Base-by-base conservation (phyloP, 495 filamentous ascomycete genomes). In the Bombardia bombarda region DNA sequence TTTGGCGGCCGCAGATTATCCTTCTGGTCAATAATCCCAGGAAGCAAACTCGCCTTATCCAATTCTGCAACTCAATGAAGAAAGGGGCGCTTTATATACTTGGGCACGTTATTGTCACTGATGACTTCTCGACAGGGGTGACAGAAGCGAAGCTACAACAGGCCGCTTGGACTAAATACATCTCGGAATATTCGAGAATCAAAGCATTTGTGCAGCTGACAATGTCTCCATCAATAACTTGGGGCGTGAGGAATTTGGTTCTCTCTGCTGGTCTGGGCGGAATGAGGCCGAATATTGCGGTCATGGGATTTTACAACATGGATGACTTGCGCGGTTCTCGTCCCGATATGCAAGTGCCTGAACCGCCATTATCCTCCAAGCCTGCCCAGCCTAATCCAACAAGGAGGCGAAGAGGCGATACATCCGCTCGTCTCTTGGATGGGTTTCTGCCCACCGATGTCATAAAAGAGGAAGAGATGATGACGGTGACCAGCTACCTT, bases 21-120 rank as follows among this genome's bases (percentile, higher is more conserved):
- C 70, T 94, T 0, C 80, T 94, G 35, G 80, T 93, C 46, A 92
- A 87, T 56, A 82, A 89, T 46, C 79, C 89, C 8, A 74, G 88
- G 7, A 73, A 72, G 14, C 83, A 88, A 48, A 84, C 82, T 30
- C 83, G 82, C 31, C 74, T 94, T 44, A 87, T 94, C 6, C 86
- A 90, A 33, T 94, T 94, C 50, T 93, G 87, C 63, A 94, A 93
- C 57, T 86, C 86, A 0, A 63, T 94, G 56, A 94, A 94, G 57
- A 94, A 94, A 56, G 87, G 87, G 8, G 80, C 80, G 0, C 59
- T 94, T 12, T 94, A 89, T 65, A 83, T 94, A 7, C 69, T 94
- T 3, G 87, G 86, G 4, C 87, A 94, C 60, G 84, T 93, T 8
- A 83, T 94, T 41, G 86, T 93, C 24, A 86, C 84, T 0, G 73